Conservation (phyloP, 2,329 filamentous ascomycete species). For the Fusarium multiceps region DNA sequence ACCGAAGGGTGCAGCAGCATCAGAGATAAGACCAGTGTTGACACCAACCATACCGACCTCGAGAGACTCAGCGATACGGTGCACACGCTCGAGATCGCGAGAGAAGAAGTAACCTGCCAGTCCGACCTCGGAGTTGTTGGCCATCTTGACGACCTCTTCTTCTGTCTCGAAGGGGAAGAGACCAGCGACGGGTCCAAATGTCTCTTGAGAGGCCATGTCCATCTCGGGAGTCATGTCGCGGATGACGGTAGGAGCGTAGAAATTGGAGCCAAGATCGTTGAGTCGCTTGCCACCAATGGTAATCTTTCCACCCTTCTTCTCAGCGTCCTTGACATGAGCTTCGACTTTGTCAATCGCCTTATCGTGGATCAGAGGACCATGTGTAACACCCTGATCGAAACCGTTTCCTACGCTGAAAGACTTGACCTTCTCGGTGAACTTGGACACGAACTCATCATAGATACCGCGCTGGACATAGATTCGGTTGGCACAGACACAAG, state of each 20-base stretch:
- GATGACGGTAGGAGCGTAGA: slow-evolving; percentile 90
- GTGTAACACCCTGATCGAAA: slow-evolving; percentile 76
- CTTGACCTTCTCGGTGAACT: slow-evolving; percentile 77
- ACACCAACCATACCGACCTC: slow-evolving; percentile 91
- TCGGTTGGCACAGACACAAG: slow-evolving; percentile 90
- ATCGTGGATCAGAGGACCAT: slow-evolving; percentile 87
- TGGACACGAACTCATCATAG: slow-evolving; percentile 78
- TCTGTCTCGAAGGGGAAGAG: slow-evolving; percentile 91
- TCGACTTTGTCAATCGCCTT: slow-evolving; percentile 84
- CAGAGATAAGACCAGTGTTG: slow-evolving; percentile 77
- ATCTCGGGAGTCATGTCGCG: slow-evolving; percentile 88
- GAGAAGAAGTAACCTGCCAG: slow-evolving; percentile 96
- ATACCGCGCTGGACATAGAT: slow-evolving; percentile 83
- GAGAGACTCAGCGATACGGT: slow-evolving; percentile 73
- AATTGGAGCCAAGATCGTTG: slow-evolving; percentile 82
- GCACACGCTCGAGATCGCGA: slow-evolving; percentile 67
- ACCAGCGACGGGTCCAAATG: slow-evolving; percentile 92
- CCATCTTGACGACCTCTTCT: slow-evolving; percentile 84
- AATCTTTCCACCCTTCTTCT: slow-evolving; percentile 79
- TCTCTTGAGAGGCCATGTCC: slow-evolving; percentile 88
- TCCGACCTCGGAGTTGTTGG: slow-evolving; percentile 86
- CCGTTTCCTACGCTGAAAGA: slow-evolving; percentile 81
- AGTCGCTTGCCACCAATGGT: slow-evolving; percentile 79
- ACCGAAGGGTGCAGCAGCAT: slow-evolving; percentile 73
- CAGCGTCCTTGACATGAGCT: slow-evolving; percentile 81